Base-by-base conservation (phyloP, 139 green algal species). In the Choricystis sp. region DNA sequence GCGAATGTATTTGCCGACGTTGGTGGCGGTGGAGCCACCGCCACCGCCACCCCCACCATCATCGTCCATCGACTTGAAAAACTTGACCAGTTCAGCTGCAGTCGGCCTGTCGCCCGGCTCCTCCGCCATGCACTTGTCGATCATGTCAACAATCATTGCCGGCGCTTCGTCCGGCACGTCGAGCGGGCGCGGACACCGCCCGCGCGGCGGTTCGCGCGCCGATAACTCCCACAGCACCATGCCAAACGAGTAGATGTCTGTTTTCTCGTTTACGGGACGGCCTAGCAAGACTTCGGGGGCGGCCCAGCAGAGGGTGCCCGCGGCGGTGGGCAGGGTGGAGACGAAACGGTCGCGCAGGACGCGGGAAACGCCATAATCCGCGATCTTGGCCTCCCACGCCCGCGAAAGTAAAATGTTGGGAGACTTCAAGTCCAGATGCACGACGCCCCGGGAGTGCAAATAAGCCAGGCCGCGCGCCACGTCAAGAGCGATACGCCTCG, bases 391-490 rank as follows among this genome's bases (percentile, higher is more conserved):
- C 25, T 29, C 71, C 29, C 66, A 66, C 49, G 62, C 26, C 29
- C 73, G 65, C 4, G 48, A 65, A 24, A 77, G 72, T 49, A 77
- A 61, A 40, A 77, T 77, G 62, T 77, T 74, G 66, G 72, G 66
- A 22, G 23, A 59, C 64, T 81, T 81, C 5, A 81, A 40, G 57
- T 81, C 74, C 29, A 77, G 65, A 27, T 80, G 74, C 24, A 77
- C 61, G 29, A 80, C 60, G 31, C 64, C 69, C 14, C 56, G 60
- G 49, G 52, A 55, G 59, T 80, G 74, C 48, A 80, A 49, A 60
- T 70, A 73, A 19, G 59, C 20, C 65, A 81, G 49, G 0, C 75
- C 75, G 0, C 62, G 71, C 20, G 69, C 72, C 1, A 77, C 56
- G 59, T 81, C 72, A 40, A 72, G 65, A 52, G 69, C 61, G 26